Base-by-base conservation (phyloP, 495 filamentous ascomycete genomes). In the Acidiella bohemica region DNA sequence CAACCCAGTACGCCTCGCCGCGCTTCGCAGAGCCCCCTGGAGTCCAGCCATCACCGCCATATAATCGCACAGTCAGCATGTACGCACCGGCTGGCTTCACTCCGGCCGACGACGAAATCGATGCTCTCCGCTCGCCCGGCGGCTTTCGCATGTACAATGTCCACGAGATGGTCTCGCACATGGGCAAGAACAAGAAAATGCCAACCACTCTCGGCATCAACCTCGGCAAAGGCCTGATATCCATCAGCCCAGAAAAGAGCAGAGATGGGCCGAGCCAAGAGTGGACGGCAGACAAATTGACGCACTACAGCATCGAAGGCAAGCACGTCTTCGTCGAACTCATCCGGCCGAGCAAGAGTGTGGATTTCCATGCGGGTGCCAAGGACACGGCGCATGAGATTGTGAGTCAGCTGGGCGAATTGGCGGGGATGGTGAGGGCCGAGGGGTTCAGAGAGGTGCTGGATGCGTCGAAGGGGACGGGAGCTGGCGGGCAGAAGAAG, bases 311-410 rank as follows among this genome's bases (percentile, higher is more conserved):
- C 9, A 83, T 92, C 32, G 90, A 99, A 66, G 88, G 87, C 12
- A 99, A 99, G 56, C 90, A 96, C 59, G 81, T 99, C 12, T 99
- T 99, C 54, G 64, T 99, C 45, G 90, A 96, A 56, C 68, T 96
- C 24, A 77, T 94, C 28, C 66, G 80, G 24, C 90, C 90, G 7
- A 92, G 81, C 55, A 93, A 82, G 62, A 94, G 85, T 53, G 62
- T 93, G 35, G 90, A 99, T 59, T 87, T 99, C 45, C 90, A 99
- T 59, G 92, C 90, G 20, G 90, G 90, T 13, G 84, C 90, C 9
- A 99, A 96, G 58, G 87, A 96, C 57, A 93, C 87, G 19, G 90
- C 90, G 6, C 75, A 85, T 39, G 87, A 96, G 58, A 95, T 99
- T 53, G 78, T 92, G 10, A 67, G 75, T 25, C 78, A 79, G 25